Evolutionary conservation across 257 asterid species (phyloP).

Genomic region (Scutellaria baicalensis): DNA sequence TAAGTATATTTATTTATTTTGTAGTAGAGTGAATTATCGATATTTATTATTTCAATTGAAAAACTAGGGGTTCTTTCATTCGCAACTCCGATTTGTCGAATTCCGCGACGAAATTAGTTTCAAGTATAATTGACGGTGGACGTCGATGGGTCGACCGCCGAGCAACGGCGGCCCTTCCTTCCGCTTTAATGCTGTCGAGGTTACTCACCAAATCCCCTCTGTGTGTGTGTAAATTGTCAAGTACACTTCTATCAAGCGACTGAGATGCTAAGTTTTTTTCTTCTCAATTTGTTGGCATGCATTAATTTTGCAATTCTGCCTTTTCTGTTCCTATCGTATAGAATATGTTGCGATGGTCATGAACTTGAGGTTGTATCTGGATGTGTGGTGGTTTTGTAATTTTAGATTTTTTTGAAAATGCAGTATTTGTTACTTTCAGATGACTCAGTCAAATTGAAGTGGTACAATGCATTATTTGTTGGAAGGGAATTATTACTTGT

Average conservation of each 20-base stretch:
- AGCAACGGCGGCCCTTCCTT: slow-evolving; percentile 89
- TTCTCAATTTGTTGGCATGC: not conserved
- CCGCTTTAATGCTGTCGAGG: slow-evolving; percentile 86
- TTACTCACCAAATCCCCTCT: slow-evolving; percentile 11
- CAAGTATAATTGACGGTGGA: not conserved
- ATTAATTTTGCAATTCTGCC: not conserved
- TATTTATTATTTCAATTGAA: no score
- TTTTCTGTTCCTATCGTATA: not conserved
- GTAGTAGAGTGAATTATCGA: no score
- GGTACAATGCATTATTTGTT: not conserved
- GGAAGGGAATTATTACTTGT: not conserved
- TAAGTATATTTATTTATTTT: no score
- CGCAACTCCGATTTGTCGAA: not conserved
- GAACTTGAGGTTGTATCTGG: not conserved
- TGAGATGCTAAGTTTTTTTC: not conserved
- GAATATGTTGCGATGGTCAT: not conserved
- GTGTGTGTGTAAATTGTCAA: not conserved
- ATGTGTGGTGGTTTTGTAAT: not conserved
- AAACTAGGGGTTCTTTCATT: no score
- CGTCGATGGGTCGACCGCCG: slow-evolving; percentile 83
- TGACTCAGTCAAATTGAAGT: not conserved
- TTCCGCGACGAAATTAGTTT: not conserved
- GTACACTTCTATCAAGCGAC: not conserved
- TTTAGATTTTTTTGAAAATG: not conserved
- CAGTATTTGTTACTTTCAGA: not conserved